Conservation (phyloP, 768 basidiomycete genomes). For the Panaeolus papilionaceus region DNA sequence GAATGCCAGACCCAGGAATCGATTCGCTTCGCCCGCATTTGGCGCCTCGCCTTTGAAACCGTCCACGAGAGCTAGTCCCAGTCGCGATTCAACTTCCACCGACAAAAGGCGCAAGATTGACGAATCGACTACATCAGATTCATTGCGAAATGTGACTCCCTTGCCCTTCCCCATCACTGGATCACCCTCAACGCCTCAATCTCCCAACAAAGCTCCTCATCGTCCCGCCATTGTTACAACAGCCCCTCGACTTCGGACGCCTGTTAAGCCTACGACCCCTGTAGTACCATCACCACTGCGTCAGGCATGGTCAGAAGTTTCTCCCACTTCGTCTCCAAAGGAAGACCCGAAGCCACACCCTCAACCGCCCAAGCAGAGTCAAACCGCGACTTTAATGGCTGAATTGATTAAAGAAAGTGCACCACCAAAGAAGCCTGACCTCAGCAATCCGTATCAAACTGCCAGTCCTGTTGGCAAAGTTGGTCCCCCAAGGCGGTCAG, state of each 20-base stretch:
- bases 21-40: constrained; percentile 78
- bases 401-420: constrained; percentile 76
- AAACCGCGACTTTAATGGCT: constrained; percentile 72
- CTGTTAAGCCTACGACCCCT: constrained; percentile 64
- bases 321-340: constrained; percentile 42
- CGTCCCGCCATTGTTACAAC: constrained; percentile 1
- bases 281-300: constrained; percentile 76
- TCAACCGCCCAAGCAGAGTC: constrained; percentile 55
- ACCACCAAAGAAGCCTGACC: constrained; percentile 66
- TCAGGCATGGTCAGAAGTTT: constrained; percentile 68
- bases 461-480: constrained; percentile 66
- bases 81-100: constrained; percentile 30
- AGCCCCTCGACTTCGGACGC: constrained; percentile 46
- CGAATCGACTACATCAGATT: constrained; percentile 36
- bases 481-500: constrained; percentile 47
- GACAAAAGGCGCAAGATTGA: constrained; percentile 69
- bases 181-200: constrained; percentile 35
- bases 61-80: constrained; percentile 39
- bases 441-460: constrained; percentile 81
- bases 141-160: constrained; percentile 23
- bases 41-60: constrained; percentile 56
- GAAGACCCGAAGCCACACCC: constrained; percentile 35
- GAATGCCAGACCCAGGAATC: constrained; percentile 55
- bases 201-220: constrained; percentile 24
- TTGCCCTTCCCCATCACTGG: constrained; percentile 44